Percentiles rank a stretch among this genome's conserved stretches.
phyloP scores from a whole-genome alignment of 1,284 basidiomycete species.

The Leccinum proliferum region DNA sequence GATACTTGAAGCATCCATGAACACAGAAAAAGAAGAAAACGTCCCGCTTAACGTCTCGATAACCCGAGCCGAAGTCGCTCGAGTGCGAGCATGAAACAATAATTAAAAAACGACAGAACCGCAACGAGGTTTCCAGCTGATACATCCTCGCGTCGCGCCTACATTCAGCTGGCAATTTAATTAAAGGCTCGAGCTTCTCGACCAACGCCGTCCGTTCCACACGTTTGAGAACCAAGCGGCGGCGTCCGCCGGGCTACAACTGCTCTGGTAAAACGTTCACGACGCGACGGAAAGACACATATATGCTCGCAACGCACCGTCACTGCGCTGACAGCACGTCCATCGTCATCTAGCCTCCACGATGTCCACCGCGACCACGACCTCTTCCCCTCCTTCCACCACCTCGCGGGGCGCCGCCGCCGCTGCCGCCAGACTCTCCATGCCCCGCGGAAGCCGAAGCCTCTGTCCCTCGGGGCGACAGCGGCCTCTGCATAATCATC shows the following conservation, averaged over 20 bases:
- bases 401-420: background rate
- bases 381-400: constrained; percentile 9
- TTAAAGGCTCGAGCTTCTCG: no score
- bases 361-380: constrained; percentile 16
- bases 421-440: constrained; percentile 1
- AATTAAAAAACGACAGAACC: no score
- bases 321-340: background rate
- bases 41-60: no score
- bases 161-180: no score
- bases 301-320: background rate
- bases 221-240: background rate
- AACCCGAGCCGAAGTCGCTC: no score
- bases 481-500: constrained; percentile 12
- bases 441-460: background rate
- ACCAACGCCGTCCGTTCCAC: no score
- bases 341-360: constrained; percentile 16
- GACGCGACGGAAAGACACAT: background rate
- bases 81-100: no score
- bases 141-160: no score
- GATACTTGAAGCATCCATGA: no score
- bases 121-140: no score
- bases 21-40: no score
- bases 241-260: background rate
- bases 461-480: constrained; percentile 10
- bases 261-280: background rate